Evolutionary conservation across 805 yeast species (phyloP).

Genomic region (Candida cerambycidarum): DNA sequence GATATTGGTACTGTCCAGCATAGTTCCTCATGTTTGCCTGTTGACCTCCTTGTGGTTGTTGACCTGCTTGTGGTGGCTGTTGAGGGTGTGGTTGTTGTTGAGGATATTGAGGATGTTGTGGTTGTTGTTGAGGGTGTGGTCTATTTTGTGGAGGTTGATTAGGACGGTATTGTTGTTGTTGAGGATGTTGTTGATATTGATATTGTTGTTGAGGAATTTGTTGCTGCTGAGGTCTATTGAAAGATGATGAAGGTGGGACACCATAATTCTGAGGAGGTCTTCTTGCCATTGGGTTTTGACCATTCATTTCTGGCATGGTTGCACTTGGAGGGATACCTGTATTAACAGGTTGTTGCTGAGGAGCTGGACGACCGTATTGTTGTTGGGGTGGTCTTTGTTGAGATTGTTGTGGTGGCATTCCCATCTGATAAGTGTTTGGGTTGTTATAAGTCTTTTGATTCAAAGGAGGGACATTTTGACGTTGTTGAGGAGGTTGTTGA

Average conservation of each 20-base stretch:
- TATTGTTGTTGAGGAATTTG: constrained; percentile 16
- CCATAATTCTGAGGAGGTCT: constrained; percentile 15
- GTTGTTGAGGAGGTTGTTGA: constrained; percentile 18
- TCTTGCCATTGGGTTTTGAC: constrained; percentile 9
- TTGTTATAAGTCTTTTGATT: constrained; percentile 9
- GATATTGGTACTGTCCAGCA: constrained; percentile 15
- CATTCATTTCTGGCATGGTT: constrained; percentile 2
- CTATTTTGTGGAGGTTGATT: too few relatives aligned
- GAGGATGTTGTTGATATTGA: constrained; percentile 14
- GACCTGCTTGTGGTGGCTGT: neutral
- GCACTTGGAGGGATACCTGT: constrained; percentile 2
- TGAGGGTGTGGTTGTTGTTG: constrained; percentile 4
- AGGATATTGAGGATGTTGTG: neutral
- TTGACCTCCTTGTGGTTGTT: neutral
- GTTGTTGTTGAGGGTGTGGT: neutral
- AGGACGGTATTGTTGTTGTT: neutral
- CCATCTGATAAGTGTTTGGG: constrained; percentile 11
- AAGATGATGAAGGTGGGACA: constrained; percentile 7
- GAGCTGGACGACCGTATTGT: constrained; percentile 17
- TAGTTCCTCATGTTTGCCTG: constrained; percentile 13
- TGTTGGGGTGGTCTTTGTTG: constrained; percentile 4
- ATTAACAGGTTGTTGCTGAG: constrained; percentile 8
- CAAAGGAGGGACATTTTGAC: constrained; percentile 15
- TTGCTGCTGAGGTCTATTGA: constrained; percentile 8
- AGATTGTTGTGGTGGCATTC: neutral